A percentile compares a stretch with the other conserved stretches of the same genome.
These are phyloP conservation scores for Leishmania tropica DNA, from an alignment of 208 protist genomes.

Conservation along the genomic window DNA sequence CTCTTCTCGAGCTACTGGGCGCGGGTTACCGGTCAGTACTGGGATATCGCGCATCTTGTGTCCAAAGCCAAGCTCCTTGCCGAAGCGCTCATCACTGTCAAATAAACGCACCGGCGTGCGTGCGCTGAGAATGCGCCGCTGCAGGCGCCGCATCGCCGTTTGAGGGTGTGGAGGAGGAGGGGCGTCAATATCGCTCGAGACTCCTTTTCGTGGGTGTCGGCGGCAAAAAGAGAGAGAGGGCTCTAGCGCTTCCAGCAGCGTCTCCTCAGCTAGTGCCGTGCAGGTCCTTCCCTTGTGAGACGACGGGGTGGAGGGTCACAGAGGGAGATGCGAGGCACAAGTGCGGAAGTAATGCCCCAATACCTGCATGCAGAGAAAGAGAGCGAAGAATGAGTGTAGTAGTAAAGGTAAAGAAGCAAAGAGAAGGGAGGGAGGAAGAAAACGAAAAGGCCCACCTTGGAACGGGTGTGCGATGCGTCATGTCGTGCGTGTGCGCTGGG, in stretches of 20 bases:
- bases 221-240: background rate
- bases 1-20: conserved; percentile 76
- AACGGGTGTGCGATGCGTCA: background rate
- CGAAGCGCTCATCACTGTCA: conserved; percentile 64
- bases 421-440: background rate
- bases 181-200: background rate
- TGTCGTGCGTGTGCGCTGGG: background rate
- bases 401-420: background rate
- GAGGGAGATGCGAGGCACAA: background rate
- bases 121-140: conserved; percentile 12
- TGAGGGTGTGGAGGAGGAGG: background rate
- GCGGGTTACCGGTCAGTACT: conserved; percentile 84
- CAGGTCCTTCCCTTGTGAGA: background rate
- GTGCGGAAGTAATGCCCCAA: background rate
- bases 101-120: conserved; percentile 40
- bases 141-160: conserved; percentile 14
- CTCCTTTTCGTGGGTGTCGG: background rate
- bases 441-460: background rate
- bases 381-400: background rate
- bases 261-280: background rate
- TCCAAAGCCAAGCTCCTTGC: conserved; percentile 83
- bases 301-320: background rate
- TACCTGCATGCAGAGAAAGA: background rate
- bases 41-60: conserved; percentile 90
- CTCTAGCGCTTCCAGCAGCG: background rate